A percentile compares a stretch with the other conserved stretches of the same genome.
phyloP scores from a whole-genome alignment of 192 early-diverging fungal genomes.

The Dissophora ornata region DNA sequence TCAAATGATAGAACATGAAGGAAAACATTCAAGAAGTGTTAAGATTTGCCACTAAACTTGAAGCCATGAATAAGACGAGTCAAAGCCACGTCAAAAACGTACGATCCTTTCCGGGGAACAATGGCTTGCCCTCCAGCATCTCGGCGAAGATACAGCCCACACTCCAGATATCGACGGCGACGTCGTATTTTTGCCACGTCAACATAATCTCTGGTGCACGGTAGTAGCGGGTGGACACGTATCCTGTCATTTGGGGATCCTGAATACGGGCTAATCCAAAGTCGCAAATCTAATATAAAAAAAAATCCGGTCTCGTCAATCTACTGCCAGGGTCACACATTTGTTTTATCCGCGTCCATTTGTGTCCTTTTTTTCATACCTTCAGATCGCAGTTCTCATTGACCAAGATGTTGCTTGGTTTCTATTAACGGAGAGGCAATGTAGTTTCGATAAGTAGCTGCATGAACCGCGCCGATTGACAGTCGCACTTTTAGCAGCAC shows the following conservation, averaged over 20 bases:
- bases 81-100: conserved; percentile 55
- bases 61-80: too few relatives aligned
- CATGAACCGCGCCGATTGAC: too few relatives aligned
- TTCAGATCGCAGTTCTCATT: conserved; percentile 99
- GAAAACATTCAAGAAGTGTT: too few relatives aligned
- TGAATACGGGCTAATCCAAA: conserved; percentile 94
- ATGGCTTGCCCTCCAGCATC: conserved; percentile 94
- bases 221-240: conserved; percentile 99
- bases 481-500: too few relatives aligned
- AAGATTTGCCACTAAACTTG: too few relatives aligned
- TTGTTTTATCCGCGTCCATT: too few relatives aligned
- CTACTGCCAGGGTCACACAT: conserved; percentile 93
- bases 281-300: conserved; percentile 83
- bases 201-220: conserved; percentile 99
- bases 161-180: conserved; percentile 97
- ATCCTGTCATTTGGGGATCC: conserved; percentile 97
- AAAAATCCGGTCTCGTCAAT: conserved; percentile 92
- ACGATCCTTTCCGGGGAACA: conserved; percentile 97
- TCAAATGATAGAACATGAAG: background rate
- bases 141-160: conserved; percentile 95
- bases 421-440: conserved; percentile 82
- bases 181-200: conserved; percentile 97
- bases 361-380: conserved; percentile 42
- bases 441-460: background rate
- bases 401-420: conserved; percentile 94